Percentiles rank a stretch among this genome's conserved stretches.
Conservation (phyloP, 306 rosid species). For the Pachyrhizus erosus region DNA sequence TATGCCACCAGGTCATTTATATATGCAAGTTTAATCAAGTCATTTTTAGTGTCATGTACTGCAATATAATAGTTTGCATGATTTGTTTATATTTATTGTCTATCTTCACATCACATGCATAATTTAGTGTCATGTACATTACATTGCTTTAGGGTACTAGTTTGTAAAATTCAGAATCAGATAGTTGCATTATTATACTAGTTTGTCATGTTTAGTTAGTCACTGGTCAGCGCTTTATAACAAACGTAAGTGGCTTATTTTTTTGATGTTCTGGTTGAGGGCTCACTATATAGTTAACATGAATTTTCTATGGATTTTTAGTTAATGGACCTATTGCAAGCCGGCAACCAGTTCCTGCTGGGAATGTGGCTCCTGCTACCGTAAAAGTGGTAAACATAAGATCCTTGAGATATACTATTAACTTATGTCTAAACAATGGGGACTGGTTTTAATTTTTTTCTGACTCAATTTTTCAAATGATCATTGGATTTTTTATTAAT, state of each 20-base stretch:
- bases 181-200: slow-evolving; percentile 4
- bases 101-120: slow-evolving; percentile 5
- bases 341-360: slow-evolving; percentile 74
- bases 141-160: slow-evolving; percentile 4
- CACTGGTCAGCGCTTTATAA: slow-evolving; percentile 20
- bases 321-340: slow-evolving; percentile 81
- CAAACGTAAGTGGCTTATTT: slow-evolving; percentile 30
- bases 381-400: slow-evolving; percentile 83
- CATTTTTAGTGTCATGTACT: slow-evolving; percentile 18
- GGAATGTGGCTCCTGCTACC: slow-evolving; percentile 74
- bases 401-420: slow-evolving; percentile 1
- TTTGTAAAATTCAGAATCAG: slow-evolving; percentile 19
- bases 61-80: slow-evolving; percentile 25
- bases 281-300: slow-evolving; percentile 21
- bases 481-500: slow-evolving; percentile 36
- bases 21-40: slow-evolving; percentile 10
- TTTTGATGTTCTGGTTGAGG: slow-evolving; percentile 35
- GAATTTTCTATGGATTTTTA: slow-evolving; percentile 47
- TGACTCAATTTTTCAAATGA: slow-evolving; percentile 26
- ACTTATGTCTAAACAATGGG: slow-evolving; percentile 3
- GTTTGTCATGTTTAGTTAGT: slow-evolving; percentile 25
- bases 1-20: slow-evolving; percentile 70
- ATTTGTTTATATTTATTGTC: slow-evolving; percentile 4
- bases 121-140: background rate
- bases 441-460: slow-evolving; percentile 11